Evolutionary conservation across 2,329 filamentous ascomycete genomes (phyloP), one percentile per base, ranked within the genome.

Genomic region (Fusarium oxysporum): DNA sequence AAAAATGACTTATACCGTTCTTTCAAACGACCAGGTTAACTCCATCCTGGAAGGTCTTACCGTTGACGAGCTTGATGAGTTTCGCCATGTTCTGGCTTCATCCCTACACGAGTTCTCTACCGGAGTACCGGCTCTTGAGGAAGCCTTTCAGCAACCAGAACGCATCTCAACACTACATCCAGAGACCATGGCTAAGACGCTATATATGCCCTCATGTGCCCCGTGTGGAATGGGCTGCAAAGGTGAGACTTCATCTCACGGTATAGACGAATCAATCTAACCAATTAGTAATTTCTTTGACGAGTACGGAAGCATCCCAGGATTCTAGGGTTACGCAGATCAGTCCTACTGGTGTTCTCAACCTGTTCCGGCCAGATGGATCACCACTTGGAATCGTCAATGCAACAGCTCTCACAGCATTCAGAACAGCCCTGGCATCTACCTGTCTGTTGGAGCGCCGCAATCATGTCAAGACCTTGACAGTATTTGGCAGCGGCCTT

Each of bases 401-500:
- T 76, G 92, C 93, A 21, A 88, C 89, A 66, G 91, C 93, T 50
- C 83, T 96, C 37, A 96, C 94, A 1, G 93, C 92, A 6, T 96
- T 96, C 81, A 90, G 94, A 68, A 96, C 94, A 0, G 92, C 93
- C 1, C 85, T 96, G 16, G 90, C 90, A 3, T 92, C 92, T 8
- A 89, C 92, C 60, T 90, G 91, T 32, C 86, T 94, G 0, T 85
- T 94, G 38, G 81, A 83, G 25, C 88, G 87, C 41, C 93, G 96
- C 62, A 85, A 88, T 62, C 88, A 88, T 33, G 92, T 97, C 45
- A 91, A 92, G 78, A 93, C 91, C 19, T 79, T 98, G 16, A 91
- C 92, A 19, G 92, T 97, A 59, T 98, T 98, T 80, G 96, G 96
- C 30, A 92, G 92, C 38, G 96, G 96, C 50, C 91, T 92, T 75